These are phyloP conservation scores for Zanthoxylum bungeanum DNA, from an alignment of 345 rosid genomes.

Conservation along the genomic window DNA sequence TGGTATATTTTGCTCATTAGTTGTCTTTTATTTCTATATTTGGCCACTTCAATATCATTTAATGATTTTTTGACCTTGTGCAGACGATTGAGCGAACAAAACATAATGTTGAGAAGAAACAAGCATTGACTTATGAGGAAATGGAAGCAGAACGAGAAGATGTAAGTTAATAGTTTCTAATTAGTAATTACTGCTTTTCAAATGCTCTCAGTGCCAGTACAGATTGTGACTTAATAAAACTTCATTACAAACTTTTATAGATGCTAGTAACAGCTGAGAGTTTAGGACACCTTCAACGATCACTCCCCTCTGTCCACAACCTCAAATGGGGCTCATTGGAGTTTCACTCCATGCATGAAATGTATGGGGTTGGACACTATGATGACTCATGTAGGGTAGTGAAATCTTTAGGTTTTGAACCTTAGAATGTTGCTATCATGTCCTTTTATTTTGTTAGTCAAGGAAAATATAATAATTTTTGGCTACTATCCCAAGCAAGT, in stretches of 20 bases:
- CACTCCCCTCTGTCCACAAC: neutral
- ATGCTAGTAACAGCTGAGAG: neutral
- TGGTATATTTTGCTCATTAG: slow-evolving; percentile 17
- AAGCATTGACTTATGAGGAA: slow-evolving; percentile 91
- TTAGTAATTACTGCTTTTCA: neutral
- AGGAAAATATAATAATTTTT: neutral
- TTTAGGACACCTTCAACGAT: neutral
- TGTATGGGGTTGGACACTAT: neutral
- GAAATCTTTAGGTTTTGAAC: too few species aligned
- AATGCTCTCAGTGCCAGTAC: neutral
- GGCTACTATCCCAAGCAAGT: neutral
- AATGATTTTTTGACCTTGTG: slow-evolving; percentile 12
- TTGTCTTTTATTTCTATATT: neutral
- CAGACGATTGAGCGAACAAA: slow-evolving; percentile 74
- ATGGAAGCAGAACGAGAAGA: slow-evolving; percentile 97
- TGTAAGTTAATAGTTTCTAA: slow-evolving; percentile 29
- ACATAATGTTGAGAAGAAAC: slow-evolving; percentile 89
- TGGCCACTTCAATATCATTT: neutral
- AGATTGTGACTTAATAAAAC: neutral
- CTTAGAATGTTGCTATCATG: too few species aligned
- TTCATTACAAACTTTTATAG: neutral
- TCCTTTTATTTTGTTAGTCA: neutral
- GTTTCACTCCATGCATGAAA: neutral
- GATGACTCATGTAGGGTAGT: neutral
- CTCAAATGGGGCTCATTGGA: neutral